Base-by-base conservation (phyloP, 2,329 filamentous ascomycete species). In the Dactylella cylindrospora region DNA sequence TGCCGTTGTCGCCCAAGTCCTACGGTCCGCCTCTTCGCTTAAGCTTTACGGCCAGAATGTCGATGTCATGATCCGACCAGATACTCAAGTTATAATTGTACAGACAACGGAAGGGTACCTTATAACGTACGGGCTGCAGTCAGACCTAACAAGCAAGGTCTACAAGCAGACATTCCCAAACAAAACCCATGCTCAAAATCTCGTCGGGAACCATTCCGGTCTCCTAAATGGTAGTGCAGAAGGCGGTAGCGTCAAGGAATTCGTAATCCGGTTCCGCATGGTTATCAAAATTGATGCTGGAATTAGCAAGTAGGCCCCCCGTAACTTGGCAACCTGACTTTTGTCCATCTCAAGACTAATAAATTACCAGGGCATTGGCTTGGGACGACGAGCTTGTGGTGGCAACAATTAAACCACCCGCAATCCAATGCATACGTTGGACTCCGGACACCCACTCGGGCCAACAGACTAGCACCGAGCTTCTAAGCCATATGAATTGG, bases 271-370 rank as follows among this genome's bases (percentile, higher is more conserved):
- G 8, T 98, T 98, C 73, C 83, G 91, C 54, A 95, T 96, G 87
- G 91, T 95, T 10, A 97, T 98, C 70, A 94, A 95, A 71, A 89
- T 98, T 13, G 93, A 98, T 73, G 93, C 93, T 2, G 93, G 93
- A 2, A 96, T 98, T 68, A 67, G 59, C 31, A 69, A 66, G 68
- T 69, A 65, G 32, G 43, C 22, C 25, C 9, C 20, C 36, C 45
- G 10, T 23, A 20, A 15, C 10, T 20, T 17, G n/a, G 23, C n/a
- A n/a, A n/a, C n/a, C n/a, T n/a, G n/a, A n/a, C n/a, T n/a, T n/a
- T n/a, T n/a, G n/a, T 12, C 22, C 3, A 41, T 6, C 7, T 20
- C 38, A 19, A 13, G 26, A 28, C 41, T 45, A 45, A 23, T n/a
- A n/a, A 12, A 10, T 39, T 7, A 84, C 84, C 67, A 88, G 84